Evolutionary conservation across 257 asterid species (phyloP).

Genomic region (Prunella vulgaris): DNA sequence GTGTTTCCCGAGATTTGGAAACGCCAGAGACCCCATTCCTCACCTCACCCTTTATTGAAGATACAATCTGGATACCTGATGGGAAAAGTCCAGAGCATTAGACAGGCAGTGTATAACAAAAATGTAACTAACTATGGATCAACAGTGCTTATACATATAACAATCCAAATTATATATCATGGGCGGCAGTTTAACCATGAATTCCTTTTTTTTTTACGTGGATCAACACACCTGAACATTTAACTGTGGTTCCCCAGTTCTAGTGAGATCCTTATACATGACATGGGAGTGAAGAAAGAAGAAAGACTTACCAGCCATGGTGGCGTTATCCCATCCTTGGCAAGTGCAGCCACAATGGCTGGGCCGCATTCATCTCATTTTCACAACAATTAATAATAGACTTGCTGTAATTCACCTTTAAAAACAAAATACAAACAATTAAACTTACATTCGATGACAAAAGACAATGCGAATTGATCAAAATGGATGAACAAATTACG

Average conservation of each 20-base stretch:
- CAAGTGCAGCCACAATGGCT: constrained; percentile 59
- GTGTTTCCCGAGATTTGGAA: constrained; percentile 86
- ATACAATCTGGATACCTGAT: not conserved
- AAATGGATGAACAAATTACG: not conserved
- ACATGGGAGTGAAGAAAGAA: not conserved
- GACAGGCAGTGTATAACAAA: no score
- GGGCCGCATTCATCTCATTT: constrained; percentile 47
- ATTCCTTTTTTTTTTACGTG: constrained; percentile 56
- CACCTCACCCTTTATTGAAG: not conserved
- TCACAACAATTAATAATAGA: not conserved
- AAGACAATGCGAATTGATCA: not conserved
- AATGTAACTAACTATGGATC: no score
- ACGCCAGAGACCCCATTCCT: constrained; percentile 89
- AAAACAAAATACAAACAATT: no score
- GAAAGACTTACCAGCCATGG: constrained; percentile 42
- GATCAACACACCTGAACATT: constrained; percentile 42
- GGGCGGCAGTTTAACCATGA: no score
- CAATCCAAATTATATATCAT: no score
- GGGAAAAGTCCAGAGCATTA: no score
- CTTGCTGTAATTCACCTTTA: not conserved
- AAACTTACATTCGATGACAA: no score
- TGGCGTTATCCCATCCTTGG: constrained; percentile 77
- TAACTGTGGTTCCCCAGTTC: not conserved
- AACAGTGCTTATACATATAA: no score
- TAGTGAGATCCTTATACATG: no score